phyloP scores from a whole-genome alignment of 2,329 filamentous ascomycete genomes.

The Penicillium sp. region DNA sequence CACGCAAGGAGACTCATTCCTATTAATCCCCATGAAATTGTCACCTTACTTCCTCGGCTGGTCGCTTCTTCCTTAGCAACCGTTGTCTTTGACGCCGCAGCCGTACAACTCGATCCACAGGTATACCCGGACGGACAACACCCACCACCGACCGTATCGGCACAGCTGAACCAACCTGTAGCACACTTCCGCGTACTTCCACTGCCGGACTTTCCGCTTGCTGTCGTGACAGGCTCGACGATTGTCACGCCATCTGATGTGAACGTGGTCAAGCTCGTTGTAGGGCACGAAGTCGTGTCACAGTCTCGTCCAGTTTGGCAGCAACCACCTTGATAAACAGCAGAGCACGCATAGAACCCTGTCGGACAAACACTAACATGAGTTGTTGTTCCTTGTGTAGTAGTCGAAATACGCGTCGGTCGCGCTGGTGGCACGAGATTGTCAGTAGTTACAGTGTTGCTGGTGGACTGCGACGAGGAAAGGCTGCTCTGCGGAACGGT shows the following conservation, averaged over 20 bases:
- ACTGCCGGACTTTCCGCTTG: conserved; percentile 22
- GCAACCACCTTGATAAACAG: conserved; percentile 77
- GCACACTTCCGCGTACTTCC: conserved; percentile 59
- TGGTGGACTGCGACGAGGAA: conserved; percentile 18
- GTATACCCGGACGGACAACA: conserved; percentile 79
- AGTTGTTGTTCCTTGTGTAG: conserved; percentile 32
- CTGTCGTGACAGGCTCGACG: conserved; percentile 57
- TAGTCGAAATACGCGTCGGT: conserved; percentile 38
- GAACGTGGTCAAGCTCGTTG: conserved; percentile 65
- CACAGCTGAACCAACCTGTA: conserved; percentile 74
- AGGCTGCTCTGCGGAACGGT: conserved; percentile 26
- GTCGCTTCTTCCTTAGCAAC: conserved; percentile 38
- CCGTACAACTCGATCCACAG: conserved; percentile 74
- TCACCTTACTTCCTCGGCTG: conserved; percentile 6
- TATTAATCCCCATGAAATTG: not conserved
- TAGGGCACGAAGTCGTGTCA: conserved; percentile 73
- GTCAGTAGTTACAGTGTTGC: conserved; percentile 40
- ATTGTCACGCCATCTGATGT: conserved; percentile 66
- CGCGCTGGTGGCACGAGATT: conserved; percentile 37
- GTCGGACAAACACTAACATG: conserved; percentile 65
- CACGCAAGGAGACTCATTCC: not conserved
- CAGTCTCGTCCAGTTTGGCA: conserved; percentile 87
- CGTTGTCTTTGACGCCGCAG: conserved; percentile 56
- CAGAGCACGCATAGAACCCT: conserved; percentile 88
- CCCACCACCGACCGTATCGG: conserved; percentile 65